Base-by-base conservation (phyloP, 2,329 filamentous ascomycete species). In the Aspergillus sp. region DNA sequence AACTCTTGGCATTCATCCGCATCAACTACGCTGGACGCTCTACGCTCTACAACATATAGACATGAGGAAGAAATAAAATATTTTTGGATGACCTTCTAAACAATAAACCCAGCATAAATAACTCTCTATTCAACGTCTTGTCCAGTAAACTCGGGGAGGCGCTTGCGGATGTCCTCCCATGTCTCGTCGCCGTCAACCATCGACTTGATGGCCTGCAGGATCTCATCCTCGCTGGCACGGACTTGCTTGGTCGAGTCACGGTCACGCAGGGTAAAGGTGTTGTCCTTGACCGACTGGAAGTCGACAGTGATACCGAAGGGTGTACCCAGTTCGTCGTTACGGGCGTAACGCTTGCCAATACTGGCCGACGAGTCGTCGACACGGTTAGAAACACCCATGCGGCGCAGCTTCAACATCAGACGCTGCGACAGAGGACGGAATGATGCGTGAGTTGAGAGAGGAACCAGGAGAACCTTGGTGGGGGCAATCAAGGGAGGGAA, bases 301-400 rank as follows among this genome's bases (percentile, higher is more conserved):
- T 97, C 91, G 47, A 97, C 81, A 0, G 91, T 97, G 67, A 97
- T 84, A 63, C 90, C 91, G 52, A 96, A 84, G 6, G 91, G 89
- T 36, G 93, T 97, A 60, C 91, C 93, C 46, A 96, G 80, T 73
- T 97, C 91, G 68, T 97, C 91, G 66, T 96, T 96, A 59, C 93
- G 84, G 64, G 86, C 83, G 70, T 95, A 97, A 42, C 91, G 86
- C 77, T 95, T 95, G 65, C 91, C 91, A 57, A 97, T 97, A 50
- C 84, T 90, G 49, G 90, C 90, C 27, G 86, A 88, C 10, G 88
- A 94, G 67, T 93, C 88, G 62, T 97, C 93, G 32, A 96, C 81
- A 48, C 88, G 85, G 74, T 82, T 94, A 35, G 89, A 89, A 43
- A 97, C 76, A 45, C 86, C 86, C 42, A 86, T 70, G 40, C 80